These are phyloP conservation scores for Hawksworthiomyces lignivorus DNA, from an alignment of 2,329 filamentous ascomycete genomes.

Conservation along the genomic window DNA sequence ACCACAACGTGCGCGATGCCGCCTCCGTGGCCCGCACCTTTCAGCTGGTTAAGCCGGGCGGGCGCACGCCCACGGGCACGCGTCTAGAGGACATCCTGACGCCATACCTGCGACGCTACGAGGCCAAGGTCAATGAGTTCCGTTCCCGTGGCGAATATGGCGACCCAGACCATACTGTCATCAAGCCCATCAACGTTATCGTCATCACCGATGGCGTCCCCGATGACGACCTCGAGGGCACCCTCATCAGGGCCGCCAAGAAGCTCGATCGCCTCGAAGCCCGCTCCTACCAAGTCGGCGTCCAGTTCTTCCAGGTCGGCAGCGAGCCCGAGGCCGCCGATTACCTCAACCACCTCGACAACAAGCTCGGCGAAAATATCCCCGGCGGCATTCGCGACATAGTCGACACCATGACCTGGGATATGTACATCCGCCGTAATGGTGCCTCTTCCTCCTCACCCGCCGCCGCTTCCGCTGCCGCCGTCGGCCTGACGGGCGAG, in stretches of 20 bases:
- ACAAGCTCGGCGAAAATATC: constrained; percentile 51
- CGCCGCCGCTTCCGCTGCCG: constrained; percentile 30
- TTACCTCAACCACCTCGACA: constrained; percentile 67
- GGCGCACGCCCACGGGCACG: constrained; percentile 66
- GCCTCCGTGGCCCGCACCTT: constrained; percentile 62
- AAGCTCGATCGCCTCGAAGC: constrained; percentile 64
- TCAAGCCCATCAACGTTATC: constrained; percentile 84
- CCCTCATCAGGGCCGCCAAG: constrained; percentile 59
- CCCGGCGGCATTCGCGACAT: constrained; percentile 62
- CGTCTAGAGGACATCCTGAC: constrained; percentile 64
- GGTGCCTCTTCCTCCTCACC: no score
- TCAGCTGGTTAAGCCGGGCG: constrained; percentile 51
- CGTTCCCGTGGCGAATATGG: constrained; percentile 23
- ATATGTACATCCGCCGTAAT: constrained; percentile 28
- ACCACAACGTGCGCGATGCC: constrained; percentile 55
- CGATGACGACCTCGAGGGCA: constrained; percentile 66
- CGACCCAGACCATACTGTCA: constrained; percentile 28
- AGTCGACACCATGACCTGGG: constrained; percentile 81
- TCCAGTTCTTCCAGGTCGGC: constrained; percentile 96
- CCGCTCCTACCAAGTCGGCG: constrained; percentile 72
- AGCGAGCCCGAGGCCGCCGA: constrained; percentile 54
- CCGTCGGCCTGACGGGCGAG: constrained; percentile 50
- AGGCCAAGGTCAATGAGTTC: constrained; percentile 19
- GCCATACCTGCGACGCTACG: constrained; percentile 58
- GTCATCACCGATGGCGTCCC: constrained; percentile 85